phyloP scores from a whole-genome alignment of 139 green algal species.

The Parachlorella kessleri region DNA sequence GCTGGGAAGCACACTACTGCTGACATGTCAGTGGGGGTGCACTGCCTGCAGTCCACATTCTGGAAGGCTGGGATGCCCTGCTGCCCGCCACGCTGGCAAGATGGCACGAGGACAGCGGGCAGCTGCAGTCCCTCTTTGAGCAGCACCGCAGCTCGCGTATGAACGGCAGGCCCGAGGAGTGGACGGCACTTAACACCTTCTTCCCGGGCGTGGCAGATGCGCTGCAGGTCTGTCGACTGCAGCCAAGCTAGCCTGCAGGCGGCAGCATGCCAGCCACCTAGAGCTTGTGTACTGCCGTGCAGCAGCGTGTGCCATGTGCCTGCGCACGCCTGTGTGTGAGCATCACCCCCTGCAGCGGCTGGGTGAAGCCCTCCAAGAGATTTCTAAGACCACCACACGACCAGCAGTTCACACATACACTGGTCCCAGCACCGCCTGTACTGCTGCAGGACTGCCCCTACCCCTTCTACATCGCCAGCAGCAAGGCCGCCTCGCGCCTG shows the following conservation, averaged over 20 bases:
- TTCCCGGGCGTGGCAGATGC: conserved; percentile 53
- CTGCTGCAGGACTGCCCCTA: conserved; percentile 13
- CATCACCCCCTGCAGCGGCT: no score
- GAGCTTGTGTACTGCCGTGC: no score
- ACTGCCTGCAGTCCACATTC: conserved; percentile 46
- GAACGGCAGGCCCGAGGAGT: conserved; percentile 23
- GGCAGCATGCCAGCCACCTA: no score
- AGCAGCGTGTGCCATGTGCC: no score
- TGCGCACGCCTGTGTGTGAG: no score
- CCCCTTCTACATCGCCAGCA: conserved; percentile 32
- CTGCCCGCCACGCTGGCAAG: conserved; percentile 41
- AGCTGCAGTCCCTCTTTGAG: conserved; percentile 53
- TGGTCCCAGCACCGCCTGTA: not conserved
- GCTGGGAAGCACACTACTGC: no score
- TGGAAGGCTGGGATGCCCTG: conserved; percentile 52
- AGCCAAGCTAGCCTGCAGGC: no score
- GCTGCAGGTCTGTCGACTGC: no score
- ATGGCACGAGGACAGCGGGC: conserved; percentile 12
- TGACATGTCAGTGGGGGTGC: no score
- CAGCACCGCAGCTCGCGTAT: conserved; percentile 28
- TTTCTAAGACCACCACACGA: no score
- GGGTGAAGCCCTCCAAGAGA: no score
- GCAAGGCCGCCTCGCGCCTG: conserved; percentile 26
- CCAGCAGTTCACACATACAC: no score
- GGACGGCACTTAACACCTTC: conserved; percentile 42